Conservation (phyloP, 345 rosid genomes). For the Populus davidiana region DNA sequence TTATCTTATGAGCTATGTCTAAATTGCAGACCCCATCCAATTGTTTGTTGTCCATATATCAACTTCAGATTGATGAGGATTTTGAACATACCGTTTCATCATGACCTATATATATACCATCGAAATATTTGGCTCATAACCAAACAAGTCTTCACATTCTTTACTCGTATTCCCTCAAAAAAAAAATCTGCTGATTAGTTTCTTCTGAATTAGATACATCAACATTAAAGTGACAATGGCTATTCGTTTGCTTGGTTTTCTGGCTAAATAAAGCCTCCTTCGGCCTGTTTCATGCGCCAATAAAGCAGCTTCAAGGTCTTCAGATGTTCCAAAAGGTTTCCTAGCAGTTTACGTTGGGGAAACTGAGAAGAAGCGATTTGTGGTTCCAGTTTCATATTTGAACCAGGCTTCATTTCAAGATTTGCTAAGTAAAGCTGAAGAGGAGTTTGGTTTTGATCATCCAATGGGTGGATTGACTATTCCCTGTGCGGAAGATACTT, state of each 20-base stretch:
- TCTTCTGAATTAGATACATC: neutral
- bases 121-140: neutral
- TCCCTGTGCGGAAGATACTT: neutral
- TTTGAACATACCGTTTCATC: neutral
- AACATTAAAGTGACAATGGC: neutral
- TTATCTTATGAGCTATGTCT: neutral
- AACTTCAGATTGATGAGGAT: neutral
- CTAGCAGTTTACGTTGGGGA: slow-evolving; percentile 8
- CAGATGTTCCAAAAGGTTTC: slow-evolving; percentile 12
- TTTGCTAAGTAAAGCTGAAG: neutral
- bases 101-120: neutral
- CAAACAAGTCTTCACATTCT: neutral
- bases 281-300: neutral
- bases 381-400: neutral
- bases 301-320: neutral
- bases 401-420: neutral
- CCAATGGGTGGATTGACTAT: slow-evolving; percentile 4
- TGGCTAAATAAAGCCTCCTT: slow-evolving; percentile 4
- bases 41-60: neutral
- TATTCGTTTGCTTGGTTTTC: neutral
- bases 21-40: neutral
- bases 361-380: neutral
- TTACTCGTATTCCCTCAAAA: too few relatives aligned
- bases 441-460: slow-evolving; percentile 1
- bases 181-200: neutral